These are phyloP conservation scores for Aechmea fasciata DNA, from an alignment of 176 grass and related monocot species.

Conservation along the genomic window DNA sequence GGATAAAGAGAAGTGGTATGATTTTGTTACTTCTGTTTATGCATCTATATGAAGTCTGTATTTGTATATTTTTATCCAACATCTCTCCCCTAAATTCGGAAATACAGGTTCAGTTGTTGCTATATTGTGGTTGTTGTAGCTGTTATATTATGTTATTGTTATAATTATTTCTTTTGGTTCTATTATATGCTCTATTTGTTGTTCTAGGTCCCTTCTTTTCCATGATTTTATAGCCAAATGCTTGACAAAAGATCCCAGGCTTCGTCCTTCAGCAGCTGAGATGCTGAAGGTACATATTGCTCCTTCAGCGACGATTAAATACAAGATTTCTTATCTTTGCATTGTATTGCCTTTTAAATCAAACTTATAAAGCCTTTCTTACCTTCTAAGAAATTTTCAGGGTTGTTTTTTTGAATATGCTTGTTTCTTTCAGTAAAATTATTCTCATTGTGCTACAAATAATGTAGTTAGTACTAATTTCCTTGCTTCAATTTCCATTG, in stretches of 20 bases:
- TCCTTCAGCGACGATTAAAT: conserved; percentile 4
- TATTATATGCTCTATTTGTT: conserved; percentile 4
- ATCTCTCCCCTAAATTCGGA: no score
- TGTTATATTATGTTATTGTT: conserved; percentile 23
- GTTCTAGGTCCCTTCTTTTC: conserved; percentile 87
- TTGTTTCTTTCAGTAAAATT: background rate
- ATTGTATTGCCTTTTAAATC: background rate
- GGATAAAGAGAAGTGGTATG: conserved; percentile 97
- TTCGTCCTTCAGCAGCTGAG: conserved; percentile 79
- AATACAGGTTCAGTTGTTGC: no score
- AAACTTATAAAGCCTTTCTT: background rate
- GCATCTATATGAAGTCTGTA: background rate
- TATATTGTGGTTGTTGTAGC: conserved; percentile 12
- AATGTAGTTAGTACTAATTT: conserved; percentile 3
- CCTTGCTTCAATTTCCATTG: conserved; percentile 14
- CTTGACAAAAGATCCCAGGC: conserved; percentile 95
- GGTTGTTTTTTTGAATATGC: background rate
- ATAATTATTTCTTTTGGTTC: background rate
- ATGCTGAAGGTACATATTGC: conserved; percentile 81
- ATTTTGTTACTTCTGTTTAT: conserved; percentile 3
- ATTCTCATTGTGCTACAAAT: no score
- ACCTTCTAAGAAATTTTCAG: background rate
- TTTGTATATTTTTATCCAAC: no score
- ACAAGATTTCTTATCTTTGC: conserved; percentile 4
- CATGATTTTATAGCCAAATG: conserved; percentile 99